A percentile compares a stretch with the other conserved stretches of the same genome.
phyloP scores from a whole-genome alignment of 1,139 yeast species.

The Candida neerlandica region DNA sequence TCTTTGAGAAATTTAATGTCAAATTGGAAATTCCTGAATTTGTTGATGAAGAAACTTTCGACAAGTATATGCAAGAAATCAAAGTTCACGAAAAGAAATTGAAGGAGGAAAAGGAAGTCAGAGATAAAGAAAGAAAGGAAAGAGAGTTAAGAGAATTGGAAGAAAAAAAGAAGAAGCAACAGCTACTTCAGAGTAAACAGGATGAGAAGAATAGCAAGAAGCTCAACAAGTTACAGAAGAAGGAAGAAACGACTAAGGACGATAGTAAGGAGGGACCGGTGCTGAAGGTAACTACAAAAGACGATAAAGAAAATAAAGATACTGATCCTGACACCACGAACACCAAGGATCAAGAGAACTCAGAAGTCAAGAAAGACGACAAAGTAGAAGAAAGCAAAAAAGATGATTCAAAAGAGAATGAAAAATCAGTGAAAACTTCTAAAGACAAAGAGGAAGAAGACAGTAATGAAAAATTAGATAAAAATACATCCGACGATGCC shows the following conservation, averaged over 20 bases:
- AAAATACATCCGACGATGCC: no score
- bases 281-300: conserved; percentile 9
- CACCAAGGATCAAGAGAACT: conserved; percentile 9
- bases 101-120: conserved; percentile 19
- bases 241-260: background rate
- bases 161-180: conserved; percentile 10
- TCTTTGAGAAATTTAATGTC: conserved; percentile 76
- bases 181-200: conserved; percentile 12
- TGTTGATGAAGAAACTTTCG: conserved; percentile 64
- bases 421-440: conserved; percentile 1
- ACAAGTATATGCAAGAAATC: conserved; percentile 46
- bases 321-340: background rate
- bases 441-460: conserved; percentile 7
- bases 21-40: conserved; percentile 71
- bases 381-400: conserved; percentile 6
- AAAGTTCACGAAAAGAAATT: conserved; percentile 30
- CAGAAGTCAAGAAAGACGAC: conserved; percentile 4
- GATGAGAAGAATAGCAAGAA: conserved; percentile 16
- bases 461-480: background rate
- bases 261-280: conserved; percentile 3
- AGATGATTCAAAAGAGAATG: conserved; percentile 2
- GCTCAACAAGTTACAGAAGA: background rate
- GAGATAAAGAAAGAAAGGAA: conserved; percentile 26
- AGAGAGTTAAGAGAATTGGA: conserved; percentile 17
- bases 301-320: conserved; percentile 7